Percentiles rank a stretch among this genome's conserved stretches.
These are phyloP conservation scores for Curvularia verruculosa DNA, from an alignment of 2,329 filamentous ascomycete species.

Conservation along the genomic window DNA sequence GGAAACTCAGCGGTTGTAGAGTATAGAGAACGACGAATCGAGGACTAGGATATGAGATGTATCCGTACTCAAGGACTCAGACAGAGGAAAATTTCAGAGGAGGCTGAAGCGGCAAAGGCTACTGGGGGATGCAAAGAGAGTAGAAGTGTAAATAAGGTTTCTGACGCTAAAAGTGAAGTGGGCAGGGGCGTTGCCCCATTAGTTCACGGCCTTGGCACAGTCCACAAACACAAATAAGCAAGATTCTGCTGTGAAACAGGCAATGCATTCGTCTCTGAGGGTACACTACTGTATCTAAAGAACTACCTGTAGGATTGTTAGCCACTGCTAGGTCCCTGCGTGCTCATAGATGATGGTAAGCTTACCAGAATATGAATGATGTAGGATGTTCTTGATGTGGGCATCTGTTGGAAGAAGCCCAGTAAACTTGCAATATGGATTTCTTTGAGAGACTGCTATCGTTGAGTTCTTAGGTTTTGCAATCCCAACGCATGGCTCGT, in stretches of 20 bases:
- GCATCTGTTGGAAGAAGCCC: neutral
- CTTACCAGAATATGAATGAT: conserved; percentile 3
- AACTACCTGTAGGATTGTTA: conserved; percentile 12
- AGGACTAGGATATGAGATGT: neutral
- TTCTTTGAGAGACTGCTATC: neutral
- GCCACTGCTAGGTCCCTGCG: neutral
- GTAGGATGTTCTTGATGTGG: neutral
- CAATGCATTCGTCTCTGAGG: neutral
- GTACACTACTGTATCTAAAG: neutral
- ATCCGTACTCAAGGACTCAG: neutral
- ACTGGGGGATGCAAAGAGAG: conserved; percentile 5
- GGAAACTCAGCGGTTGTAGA: neutral
- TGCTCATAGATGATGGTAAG: neutral
- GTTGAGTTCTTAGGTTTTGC: neutral
- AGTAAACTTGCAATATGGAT: neutral
- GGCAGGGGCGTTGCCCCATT: conserved; percentile 9
- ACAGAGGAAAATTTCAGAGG: neutral
- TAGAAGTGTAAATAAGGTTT: conserved; percentile 27
- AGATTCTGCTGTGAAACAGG: neutral
- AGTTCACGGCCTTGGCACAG: conserved; percentile 18
- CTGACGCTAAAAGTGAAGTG: conserved; percentile 15
- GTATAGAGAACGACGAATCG: neutral
- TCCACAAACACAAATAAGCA: conserved; percentile 1
- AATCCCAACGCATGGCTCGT: neutral
- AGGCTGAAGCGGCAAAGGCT: conserved; percentile 4